phyloP scores from a whole-genome alignment of 2,329 filamentous ascomycete genomes.

The Colletotrichum eremochloae region DNA sequence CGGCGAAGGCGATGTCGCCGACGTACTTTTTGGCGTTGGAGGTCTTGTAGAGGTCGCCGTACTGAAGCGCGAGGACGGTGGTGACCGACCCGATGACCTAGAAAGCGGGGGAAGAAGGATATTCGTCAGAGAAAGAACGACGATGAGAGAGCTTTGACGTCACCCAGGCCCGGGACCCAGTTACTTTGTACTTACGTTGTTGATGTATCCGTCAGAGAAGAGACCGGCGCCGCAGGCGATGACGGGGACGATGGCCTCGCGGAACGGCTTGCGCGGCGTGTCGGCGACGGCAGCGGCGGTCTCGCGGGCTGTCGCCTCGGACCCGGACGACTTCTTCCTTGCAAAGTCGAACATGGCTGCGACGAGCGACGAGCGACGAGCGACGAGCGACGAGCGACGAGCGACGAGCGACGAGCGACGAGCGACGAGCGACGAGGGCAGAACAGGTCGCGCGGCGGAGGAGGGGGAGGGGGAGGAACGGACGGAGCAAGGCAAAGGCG shows the following conservation, averaged over 20 bases:
- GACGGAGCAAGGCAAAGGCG: neutral
- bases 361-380: neutral
- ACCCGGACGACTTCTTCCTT: slow-evolving; percentile 26
- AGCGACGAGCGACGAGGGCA: too few species aligned
- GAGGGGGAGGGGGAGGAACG: too few species aligned
- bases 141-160: too few species aligned
- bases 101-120: too few species aligned
- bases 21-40: slow-evolving; percentile 82
- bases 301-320: slow-evolving; percentile 16
- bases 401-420: neutral
- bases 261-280: slow-evolving; percentile 31
- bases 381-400: neutral
- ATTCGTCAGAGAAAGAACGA: too few species aligned
- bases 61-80: slow-evolving; percentile 79
- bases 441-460: neutral
- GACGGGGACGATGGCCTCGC: slow-evolving; percentile 67
- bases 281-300: neutral
- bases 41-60: slow-evolving; percentile 75
- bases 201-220: slow-evolving; percentile 93
- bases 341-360: slow-evolving; percentile 24
- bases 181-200: slow-evolving; percentile 70
- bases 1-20: slow-evolving; percentile 85
- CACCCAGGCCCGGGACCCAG: too few species aligned
- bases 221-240: slow-evolving; percentile 91
- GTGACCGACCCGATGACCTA: slow-evolving; percentile 88